Conservation (phyloP, 225 moss, liverwort and hornwort species). For the Bryum argenteum region DNA sequence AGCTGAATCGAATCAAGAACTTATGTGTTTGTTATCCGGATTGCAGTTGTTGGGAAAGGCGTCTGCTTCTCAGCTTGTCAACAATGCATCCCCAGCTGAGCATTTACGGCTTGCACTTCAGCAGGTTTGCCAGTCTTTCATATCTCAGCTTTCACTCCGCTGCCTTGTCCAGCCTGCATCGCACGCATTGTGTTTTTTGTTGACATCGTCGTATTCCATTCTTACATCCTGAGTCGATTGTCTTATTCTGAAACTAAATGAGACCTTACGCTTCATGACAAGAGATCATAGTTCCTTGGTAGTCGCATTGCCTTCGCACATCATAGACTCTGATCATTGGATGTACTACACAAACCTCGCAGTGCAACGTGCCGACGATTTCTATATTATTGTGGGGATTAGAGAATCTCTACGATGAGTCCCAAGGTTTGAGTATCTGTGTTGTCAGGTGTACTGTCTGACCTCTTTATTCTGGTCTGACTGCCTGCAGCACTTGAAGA, state of each 20-base stretch:
- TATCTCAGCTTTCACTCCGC: slow-evolving; percentile 2
- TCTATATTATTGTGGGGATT: background rate
- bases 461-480: background rate
- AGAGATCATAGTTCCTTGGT: background rate
- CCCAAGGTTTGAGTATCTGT: background rate
- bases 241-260: slow-evolving; percentile 20
- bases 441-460: background rate
- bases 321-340: background rate
- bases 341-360: background rate
- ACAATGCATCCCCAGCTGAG: slow-evolving; percentile 85
- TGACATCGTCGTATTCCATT: background rate
- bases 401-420: background rate
- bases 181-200: background rate
- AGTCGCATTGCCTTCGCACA: background rate
- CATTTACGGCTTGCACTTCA: slow-evolving; percentile 83
- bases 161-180: slow-evolving; percentile 18
- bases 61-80: slow-evolving; percentile 74
- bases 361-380: background rate
- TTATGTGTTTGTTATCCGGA: slow-evolving; percentile 24
- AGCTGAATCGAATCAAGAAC: background rate
- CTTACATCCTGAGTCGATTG: slow-evolving; percentile 4
- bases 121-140: slow-evolving; percentile 49
- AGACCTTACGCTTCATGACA: background rate
- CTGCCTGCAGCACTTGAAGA: background rate
- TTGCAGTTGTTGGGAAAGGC: slow-evolving; percentile 83